Evolutionary conservation across 2,329 filamentous ascomycete species (phyloP).

Genomic region (Capronia epimyces): DNA sequence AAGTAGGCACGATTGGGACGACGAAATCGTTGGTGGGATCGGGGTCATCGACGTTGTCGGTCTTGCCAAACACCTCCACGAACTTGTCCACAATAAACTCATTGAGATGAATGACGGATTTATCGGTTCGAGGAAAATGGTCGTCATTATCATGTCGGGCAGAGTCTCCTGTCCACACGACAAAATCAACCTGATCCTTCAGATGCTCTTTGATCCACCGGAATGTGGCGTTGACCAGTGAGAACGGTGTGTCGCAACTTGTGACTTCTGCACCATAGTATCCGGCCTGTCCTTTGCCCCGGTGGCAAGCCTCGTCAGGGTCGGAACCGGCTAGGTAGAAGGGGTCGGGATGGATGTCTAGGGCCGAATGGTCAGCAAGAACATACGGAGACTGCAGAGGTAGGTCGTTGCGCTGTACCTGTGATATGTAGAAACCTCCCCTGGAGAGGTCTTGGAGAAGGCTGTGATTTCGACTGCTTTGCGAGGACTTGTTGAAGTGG

Average conservation of each 20-base stretch:
- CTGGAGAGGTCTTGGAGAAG: slow-evolving; percentile 43
- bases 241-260: slow-evolving; percentile 78
- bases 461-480: slow-evolving; percentile 5
- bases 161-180: slow-evolving; percentile 88
- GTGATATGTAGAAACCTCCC: slow-evolving; percentile 85
- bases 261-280: slow-evolving; percentile 78
- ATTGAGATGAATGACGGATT: slow-evolving; percentile 75
- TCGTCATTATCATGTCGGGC: slow-evolving; percentile 87
- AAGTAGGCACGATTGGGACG: slow-evolving; percentile 79
- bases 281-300: slow-evolving; percentile 62
- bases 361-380: slow-evolving; percentile 16
- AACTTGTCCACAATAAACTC: slow-evolving; percentile 70
- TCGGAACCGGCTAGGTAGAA: slow-evolving; percentile 74
- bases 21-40: slow-evolving; percentile 54
- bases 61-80: slow-evolving; percentile 61
- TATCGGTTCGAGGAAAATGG: slow-evolving; percentile 64
- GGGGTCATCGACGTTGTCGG: slow-evolving; percentile 45
- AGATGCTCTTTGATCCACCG: slow-evolving; percentile 77
- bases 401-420: slow-evolving; percentile 47
- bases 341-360: slow-evolving; percentile 87
- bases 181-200: slow-evolving; percentile 75
- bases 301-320: slow-evolving; percentile 68
- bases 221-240: slow-evolving; percentile 82
- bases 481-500: slow-evolving; percentile 8
- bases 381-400: not conserved